Conservation (phyloP, 2,329 filamentous ascomycete genomes). For the Venturia pyrina region DNA sequence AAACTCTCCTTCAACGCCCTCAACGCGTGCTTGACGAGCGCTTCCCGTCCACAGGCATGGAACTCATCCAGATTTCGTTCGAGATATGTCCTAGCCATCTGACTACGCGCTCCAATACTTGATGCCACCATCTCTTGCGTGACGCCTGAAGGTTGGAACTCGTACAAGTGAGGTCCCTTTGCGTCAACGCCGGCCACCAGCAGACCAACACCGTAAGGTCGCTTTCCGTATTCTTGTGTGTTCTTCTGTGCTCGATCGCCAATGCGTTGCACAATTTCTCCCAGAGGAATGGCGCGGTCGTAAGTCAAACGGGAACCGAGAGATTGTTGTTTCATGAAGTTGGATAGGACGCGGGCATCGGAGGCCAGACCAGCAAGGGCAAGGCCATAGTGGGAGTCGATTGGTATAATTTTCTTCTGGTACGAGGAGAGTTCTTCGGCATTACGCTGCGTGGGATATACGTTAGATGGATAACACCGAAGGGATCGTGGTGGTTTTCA, state of each 20-base stretch:
- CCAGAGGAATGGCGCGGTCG: conserved; percentile 83
- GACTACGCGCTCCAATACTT: conserved; percentile 87
- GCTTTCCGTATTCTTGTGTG: conserved; percentile 94
- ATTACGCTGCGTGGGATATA: conserved; percentile 58
- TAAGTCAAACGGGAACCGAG: conserved; percentile 93
- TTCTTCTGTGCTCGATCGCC: conserved; percentile 95
- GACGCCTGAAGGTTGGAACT: conserved; percentile 94
- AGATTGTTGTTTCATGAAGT: conserved; percentile 99
- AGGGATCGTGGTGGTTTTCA: conserved; percentile 2
- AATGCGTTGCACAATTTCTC: conserved; percentile 82
- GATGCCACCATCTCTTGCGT: conserved; percentile 96
- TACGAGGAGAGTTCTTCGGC: conserved; percentile 99
- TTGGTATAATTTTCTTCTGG: conserved; percentile 97
- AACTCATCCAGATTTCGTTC: conserved; percentile 87
- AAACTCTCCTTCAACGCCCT: conserved; percentile 89
- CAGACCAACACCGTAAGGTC: conserved; percentile 90
- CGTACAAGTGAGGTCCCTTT: conserved; percentile 88
- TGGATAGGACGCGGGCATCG: conserved; percentile 96
- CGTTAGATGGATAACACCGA: conserved; percentile 4
- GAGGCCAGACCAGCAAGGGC: conserved; percentile 95
- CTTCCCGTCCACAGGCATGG: conserved; percentile 63
- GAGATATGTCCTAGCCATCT: conserved; percentile 96
- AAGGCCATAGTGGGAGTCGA: conserved; percentile 92
- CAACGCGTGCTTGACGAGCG: conserved; percentile 83
- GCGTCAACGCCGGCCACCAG: conserved; percentile 91